Conservation (phyloP, 2,329 filamentous ascomycete genomes). For the Colletotrichum higginsianum region DNA sequence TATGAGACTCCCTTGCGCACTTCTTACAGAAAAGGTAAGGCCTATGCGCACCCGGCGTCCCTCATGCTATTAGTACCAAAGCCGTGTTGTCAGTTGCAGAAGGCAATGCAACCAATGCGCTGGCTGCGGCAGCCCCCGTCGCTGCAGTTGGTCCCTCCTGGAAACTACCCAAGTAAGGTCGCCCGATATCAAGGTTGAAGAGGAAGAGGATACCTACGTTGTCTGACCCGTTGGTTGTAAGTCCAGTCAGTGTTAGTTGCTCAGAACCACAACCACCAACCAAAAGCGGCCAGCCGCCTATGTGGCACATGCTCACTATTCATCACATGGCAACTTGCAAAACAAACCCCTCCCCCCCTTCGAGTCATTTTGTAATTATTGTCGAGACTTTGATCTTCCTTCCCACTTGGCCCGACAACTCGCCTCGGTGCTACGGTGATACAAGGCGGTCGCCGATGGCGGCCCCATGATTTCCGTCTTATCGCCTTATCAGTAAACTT, state of each 20-base stretch:
- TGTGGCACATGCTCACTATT: neutral
- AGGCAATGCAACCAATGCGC: neutral
- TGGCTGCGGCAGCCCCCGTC: constrained; percentile 21
- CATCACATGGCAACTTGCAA: neutral
- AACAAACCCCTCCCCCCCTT: no score
- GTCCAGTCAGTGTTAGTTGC: neutral
- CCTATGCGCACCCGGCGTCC: neutral
- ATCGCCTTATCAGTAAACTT: constrained; percentile 38
- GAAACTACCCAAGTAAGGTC: neutral
- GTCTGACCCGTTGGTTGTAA: neutral
- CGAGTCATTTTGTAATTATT: constrained; percentile 1
- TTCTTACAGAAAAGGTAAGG: neutral
- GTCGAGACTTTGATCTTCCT: constrained; percentile 2
- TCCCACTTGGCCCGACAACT: constrained; percentile 23
- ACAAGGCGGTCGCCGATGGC: constrained; percentile 38
- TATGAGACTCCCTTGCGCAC: neutral
- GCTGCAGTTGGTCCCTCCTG: constrained; percentile 3
- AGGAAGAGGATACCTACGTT: no score
- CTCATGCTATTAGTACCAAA: neutral
- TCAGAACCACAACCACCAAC: neutral
- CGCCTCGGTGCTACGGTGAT: constrained; percentile 40
- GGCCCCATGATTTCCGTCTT: constrained; percentile 22
- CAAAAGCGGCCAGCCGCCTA: neutral
- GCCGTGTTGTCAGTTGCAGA: neutral
- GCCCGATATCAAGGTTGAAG: no score